These are phyloP conservation scores for Arthroderma sp. DNA, from an alignment of 2,329 filamentous ascomycete genomes.

Conservation along the genomic window DNA sequence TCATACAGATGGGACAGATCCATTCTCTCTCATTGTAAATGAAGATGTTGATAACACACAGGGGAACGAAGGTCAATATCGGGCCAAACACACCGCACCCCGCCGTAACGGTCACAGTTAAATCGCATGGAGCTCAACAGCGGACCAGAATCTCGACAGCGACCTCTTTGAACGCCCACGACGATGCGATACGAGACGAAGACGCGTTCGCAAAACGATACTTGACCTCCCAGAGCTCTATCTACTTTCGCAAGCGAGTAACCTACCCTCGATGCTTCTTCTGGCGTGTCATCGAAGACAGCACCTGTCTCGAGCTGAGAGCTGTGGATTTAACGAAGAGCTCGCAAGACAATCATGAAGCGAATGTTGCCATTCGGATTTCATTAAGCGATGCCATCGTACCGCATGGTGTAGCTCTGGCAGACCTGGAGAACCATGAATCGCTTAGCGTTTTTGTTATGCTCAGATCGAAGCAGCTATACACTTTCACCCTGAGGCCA, in stretches of 20 bases:
- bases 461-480: slow-evolving; percentile 65
- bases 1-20: background rate
- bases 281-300: slow-evolving; percentile 77
- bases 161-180: slow-evolving; percentile 32
- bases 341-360: slow-evolving; percentile 50
- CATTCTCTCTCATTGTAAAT: background rate
- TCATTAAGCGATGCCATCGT: slow-evolving; percentile 63
- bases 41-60: slow-evolving; percentile 62
- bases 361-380: slow-evolving; percentile 64
- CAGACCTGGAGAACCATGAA: slow-evolving; percentile 68
- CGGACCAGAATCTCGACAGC: slow-evolving; percentile 36
- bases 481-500: slow-evolving; percentile 69
- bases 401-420: slow-evolving; percentile 66
- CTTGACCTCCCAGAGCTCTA: slow-evolving; percentile 64
- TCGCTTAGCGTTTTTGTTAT: slow-evolving; percentile 67
- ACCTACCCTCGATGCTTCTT: slow-evolving; percentile 72
- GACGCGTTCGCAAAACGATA: slow-evolving; percentile 58
- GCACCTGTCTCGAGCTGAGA: slow-evolving; percentile 68
- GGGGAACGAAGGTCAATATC: slow-evolving; percentile 75
- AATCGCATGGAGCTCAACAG: slow-evolving; percentile 32
- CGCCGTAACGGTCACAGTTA: slow-evolving; percentile 56
- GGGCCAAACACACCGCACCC: slow-evolving; percentile 59
- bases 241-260: slow-evolving; percentile 71
- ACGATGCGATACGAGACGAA: slow-evolving; percentile 45
- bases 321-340: slow-evolving; percentile 67